These are phyloP conservation scores for Pterulicium gracile DNA, from an alignment of 1,284 basidiomycete genomes.

Conservation along the genomic window DNA sequence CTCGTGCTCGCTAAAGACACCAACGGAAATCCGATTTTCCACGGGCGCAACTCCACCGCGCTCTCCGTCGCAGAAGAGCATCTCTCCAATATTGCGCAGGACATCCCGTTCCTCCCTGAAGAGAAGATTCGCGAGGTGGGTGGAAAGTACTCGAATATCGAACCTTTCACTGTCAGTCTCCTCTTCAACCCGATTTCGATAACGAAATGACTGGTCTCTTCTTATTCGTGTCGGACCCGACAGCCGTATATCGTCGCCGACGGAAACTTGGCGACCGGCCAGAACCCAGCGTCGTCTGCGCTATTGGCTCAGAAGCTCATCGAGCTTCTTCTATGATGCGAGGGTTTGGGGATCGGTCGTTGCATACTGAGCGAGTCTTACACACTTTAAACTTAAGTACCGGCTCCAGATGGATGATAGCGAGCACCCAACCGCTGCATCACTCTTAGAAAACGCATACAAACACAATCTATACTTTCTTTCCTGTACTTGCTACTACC, in stretches of 20 bases:
- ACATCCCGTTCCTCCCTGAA: slow-evolving; percentile 47
- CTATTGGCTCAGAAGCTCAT: slow-evolving; percentile 39
- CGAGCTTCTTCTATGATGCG: slow-evolving; percentile 11
- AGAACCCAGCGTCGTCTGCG: slow-evolving; percentile 56
- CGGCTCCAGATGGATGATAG: too few relatives aligned
- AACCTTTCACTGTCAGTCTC: slow-evolving; percentile 30
- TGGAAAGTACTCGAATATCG: slow-evolving; percentile 30
- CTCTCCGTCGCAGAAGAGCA: slow-evolving; percentile 51
- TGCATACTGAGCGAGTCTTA: neutral
- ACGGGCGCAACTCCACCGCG: slow-evolving; percentile 34
- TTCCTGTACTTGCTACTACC: neutral
- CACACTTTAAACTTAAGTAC: neutral
- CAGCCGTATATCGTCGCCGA: neutral
- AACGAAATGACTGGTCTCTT: too few relatives aligned
- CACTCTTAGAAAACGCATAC: too few relatives aligned
- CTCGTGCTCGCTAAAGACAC: slow-evolving; percentile 31
- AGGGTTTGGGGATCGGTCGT: neutral
- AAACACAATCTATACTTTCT: neutral
- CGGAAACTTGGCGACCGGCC: slow-evolving; percentile 24
- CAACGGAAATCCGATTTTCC: too few relatives aligned
- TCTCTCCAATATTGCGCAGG: slow-evolving; percentile 10
- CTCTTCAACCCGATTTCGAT: neutral
- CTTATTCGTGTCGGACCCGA: slow-evolving; percentile 10
- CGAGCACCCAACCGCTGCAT: too few relatives aligned
- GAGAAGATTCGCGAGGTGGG: slow-evolving; percentile 35